A percentile compares a stretch with the other conserved stretches of the same genome.
Conservation (phyloP, 2,329 filamentous ascomycete genomes). For the Penicillium digitatum region DNA sequence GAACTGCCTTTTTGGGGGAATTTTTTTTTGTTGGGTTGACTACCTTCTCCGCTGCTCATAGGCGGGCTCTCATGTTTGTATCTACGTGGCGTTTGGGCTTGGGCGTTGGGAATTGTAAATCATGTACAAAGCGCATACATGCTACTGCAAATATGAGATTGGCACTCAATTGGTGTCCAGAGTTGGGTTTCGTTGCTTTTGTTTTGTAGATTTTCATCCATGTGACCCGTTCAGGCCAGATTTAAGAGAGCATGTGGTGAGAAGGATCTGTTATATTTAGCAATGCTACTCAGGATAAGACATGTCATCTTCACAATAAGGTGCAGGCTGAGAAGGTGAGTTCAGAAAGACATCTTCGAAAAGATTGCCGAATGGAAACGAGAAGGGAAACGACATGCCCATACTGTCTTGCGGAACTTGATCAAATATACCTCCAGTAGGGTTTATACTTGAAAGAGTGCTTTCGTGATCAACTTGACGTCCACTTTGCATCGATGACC, state of each 20-base stretch:
- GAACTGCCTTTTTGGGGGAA: not conserved
- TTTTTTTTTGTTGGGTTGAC: not conserved
- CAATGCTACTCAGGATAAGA: not conserved
- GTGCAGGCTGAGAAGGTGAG: not conserved
- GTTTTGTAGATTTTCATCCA: not conserved
- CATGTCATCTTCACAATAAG: not conserved
- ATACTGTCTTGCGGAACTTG: constrained; percentile 8
- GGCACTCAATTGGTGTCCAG: not conserved
- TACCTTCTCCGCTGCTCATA: not conserved
- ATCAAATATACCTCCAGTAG: constrained; percentile 1
- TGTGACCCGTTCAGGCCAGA: not conserved
- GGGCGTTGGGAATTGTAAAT: constrained; percentile 6
- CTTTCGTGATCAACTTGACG: not conserved
- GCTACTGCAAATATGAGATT: constrained; percentile 7
- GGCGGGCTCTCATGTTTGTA: not conserved
- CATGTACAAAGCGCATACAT: constrained; percentile 8
- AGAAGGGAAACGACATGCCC: constrained; percentile 7
- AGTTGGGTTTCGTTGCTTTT: not conserved
- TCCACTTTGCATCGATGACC: not conserved
- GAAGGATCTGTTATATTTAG: not conserved
- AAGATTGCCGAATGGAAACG: constrained; percentile 12
- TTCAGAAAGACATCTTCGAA: constrained; percentile 15
- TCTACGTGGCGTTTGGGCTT: not conserved
- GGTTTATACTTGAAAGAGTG: not conserved
- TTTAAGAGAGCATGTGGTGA: too few species aligned